Base-by-base conservation (phyloP, 2,329 filamentous ascomycete genomes). In the Exserohilum rostratum region DNA sequence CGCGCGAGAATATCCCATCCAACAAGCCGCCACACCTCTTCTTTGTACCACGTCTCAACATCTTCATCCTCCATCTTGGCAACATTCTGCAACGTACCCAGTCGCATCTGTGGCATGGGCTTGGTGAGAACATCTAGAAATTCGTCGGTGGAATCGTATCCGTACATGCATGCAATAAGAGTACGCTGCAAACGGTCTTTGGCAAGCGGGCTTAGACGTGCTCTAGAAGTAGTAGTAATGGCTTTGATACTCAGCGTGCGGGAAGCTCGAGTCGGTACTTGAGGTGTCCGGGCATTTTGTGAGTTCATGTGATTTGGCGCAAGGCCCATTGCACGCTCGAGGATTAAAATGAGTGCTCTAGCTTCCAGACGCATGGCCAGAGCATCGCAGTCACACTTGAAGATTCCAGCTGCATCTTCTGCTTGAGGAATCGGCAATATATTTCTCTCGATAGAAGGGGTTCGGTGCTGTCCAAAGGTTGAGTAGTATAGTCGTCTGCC, bases 1-100 rank as follows among this genome's bases (percentile, higher is more conserved):
- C 52, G 60, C 3, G 64, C 62, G 15, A 82, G 65, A 5, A 82
- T 71, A 45, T 86, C 82, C 84, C 84, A 87, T 0, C 85, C 84
- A 6, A 87, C 63, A 48, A 86, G 64, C 47, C 76, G 71, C 85
- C 85, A 87, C 2, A 86, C 68, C 59, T 85, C 80, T 50, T 78
- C 77, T 48, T 79, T 77, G 60, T 85, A 86, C 82, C 83, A 85
- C 13, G 83, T 79, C 3, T 77, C 63, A 4, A 79, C 74, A 7
- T 79, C 69, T 13, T 72, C 64, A 25, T 79, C 72, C 5, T 75
- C 74, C 0, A 77, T 55, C 46, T 75, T 76, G 1, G 72, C 71
- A 7, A 74, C 65, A 5, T 64, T 64, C 12, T 67, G 67, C 18
- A 71, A 46, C 7, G 55, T 67, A n/a, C 44, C 61, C 1, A 57